Conservation (phyloP, 805 yeast genomes). For the Teunomyces stri region DNA sequence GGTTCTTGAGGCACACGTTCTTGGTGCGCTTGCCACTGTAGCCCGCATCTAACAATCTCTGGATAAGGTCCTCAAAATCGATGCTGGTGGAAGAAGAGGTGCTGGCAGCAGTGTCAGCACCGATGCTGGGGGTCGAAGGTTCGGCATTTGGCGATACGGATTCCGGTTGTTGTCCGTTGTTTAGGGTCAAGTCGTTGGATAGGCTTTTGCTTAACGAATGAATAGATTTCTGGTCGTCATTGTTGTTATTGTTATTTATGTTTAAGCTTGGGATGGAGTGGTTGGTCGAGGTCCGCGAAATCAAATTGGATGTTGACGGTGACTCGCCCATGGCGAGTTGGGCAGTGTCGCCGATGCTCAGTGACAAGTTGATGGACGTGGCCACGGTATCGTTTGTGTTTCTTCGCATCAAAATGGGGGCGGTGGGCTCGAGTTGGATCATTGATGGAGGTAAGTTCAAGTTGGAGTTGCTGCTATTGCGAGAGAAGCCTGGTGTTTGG, state of each 20-base stretch:
- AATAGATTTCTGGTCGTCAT: neutral
- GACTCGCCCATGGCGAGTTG: conserved; percentile 1
- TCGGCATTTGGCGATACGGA: neutral
- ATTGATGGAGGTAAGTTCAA: conserved; percentile 60
- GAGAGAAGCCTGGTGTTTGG: conserved; percentile 1
- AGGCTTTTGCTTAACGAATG: conserved; percentile 1
- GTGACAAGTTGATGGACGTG: conserved; percentile 7
- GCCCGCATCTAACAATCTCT: conserved; percentile 90
- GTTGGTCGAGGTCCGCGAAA: conserved; percentile 24
- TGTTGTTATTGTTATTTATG: neutral
- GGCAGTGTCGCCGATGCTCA: conserved; percentile 7
- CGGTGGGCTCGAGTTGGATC: conserved; percentile 68
- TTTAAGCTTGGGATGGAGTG: conserved; percentile 16
- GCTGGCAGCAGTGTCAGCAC: neutral
- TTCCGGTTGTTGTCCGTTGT: neutral
- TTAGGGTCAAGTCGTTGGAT: conserved; percentile 2
- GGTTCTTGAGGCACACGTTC: conserved; percentile 79
- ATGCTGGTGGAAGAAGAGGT: conserved; percentile 12
- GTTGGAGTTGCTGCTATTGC: conserved; percentile 8
- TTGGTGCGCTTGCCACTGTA: conserved; percentile 92
- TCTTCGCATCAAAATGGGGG: conserved; percentile 64
- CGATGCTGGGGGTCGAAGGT: neutral
- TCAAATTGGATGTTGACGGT: conserved; percentile 13
- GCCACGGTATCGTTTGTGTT: conserved; percentile 38
- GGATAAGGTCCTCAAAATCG: conserved; percentile 85